These are phyloP conservation scores for Chaetothyriales sp. DNA, from an alignment of 2,329 filamentous ascomycete genomes.

Conservation along the genomic window DNA sequence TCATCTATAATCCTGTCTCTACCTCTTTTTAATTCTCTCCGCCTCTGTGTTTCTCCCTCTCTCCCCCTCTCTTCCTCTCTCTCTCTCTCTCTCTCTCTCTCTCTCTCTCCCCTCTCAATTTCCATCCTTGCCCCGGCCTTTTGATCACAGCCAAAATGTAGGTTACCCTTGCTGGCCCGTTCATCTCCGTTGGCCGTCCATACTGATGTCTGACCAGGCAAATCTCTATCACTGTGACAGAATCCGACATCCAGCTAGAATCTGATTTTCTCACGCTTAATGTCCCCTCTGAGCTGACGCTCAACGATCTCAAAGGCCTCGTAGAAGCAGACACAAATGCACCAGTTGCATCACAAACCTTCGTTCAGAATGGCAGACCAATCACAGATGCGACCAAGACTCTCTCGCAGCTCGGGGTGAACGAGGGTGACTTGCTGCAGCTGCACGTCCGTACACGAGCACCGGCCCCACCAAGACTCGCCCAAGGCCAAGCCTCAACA, in stretches of 20 bases:
- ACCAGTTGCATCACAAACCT: slow-evolving; percentile 56
- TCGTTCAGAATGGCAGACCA: slow-evolving; percentile 79
- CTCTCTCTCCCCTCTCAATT: too few species aligned
- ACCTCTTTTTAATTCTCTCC: neutral
- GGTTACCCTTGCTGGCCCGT: neutral
- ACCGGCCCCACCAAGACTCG: slow-evolving; percentile 14
- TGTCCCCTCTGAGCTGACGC: slow-evolving; percentile 64
- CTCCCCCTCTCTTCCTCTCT: neutral
- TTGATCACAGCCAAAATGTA: neutral
- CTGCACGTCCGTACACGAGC: slow-evolving; percentile 48
- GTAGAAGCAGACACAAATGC: slow-evolving; percentile 72
- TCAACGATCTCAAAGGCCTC: slow-evolving; percentile 73
- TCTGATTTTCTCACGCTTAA: slow-evolving; percentile 69
- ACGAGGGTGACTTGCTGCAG: slow-evolving; percentile 82
- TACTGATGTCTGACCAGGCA: slow-evolving; percentile 42
- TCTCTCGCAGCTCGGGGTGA: slow-evolving; percentile 63
- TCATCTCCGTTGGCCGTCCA: neutral
- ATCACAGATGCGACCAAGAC: slow-evolving; percentile 66
- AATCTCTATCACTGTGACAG: slow-evolving; percentile 73
- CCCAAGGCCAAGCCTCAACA: neutral
- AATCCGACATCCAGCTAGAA: slow-evolving; percentile 50
- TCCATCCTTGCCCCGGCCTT: neutral
- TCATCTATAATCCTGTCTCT: neutral
- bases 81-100: too few species aligned
- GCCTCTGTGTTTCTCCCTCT: neutral